Evolutionary conservation across 495 filamentous ascomycete genomes (phyloP).

Genomic region (Hyaloscypha finlandica): DNA sequence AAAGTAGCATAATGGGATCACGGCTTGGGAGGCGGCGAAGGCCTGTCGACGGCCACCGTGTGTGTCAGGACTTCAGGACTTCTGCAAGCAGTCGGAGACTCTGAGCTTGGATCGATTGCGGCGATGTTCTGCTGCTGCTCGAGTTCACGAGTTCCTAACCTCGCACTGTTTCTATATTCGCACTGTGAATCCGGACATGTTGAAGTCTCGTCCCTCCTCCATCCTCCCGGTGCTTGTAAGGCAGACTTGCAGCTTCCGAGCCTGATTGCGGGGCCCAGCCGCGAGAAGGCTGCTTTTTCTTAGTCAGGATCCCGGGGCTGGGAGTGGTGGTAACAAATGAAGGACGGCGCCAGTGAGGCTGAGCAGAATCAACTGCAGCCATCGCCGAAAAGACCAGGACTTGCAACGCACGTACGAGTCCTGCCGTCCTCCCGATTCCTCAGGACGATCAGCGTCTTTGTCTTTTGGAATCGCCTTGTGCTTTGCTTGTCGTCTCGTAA

Average conservation of each 20-base stretch:
- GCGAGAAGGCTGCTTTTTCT: neutral
- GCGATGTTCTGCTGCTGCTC: neutral
- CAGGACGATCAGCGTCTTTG: neutral
- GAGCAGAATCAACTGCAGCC: constrained; percentile 4
- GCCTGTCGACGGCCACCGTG: neutral
- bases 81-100: neutral
- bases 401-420: neutral
- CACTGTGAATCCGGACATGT: neutral
- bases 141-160: too few species aligned
- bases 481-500: neutral
- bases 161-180: neutral
- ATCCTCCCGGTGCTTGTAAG: neutral
- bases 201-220: neutral
- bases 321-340: neutral
- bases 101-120: neutral
- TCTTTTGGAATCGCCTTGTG: neutral
- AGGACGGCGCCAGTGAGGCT: constrained; percentile 16
- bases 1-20: neutral
- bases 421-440: neutral
- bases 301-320: neutral
- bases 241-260: constrained; percentile 21
- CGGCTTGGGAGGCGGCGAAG: neutral
- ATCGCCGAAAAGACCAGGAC: neutral
- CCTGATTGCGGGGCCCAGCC: constrained; percentile 25
- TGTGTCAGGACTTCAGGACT: constrained; percentile 12